Evolutionary conservation across 2,329 filamentous ascomycete genomes (phyloP).

Genomic region (Triangularia verruculosa): DNA sequence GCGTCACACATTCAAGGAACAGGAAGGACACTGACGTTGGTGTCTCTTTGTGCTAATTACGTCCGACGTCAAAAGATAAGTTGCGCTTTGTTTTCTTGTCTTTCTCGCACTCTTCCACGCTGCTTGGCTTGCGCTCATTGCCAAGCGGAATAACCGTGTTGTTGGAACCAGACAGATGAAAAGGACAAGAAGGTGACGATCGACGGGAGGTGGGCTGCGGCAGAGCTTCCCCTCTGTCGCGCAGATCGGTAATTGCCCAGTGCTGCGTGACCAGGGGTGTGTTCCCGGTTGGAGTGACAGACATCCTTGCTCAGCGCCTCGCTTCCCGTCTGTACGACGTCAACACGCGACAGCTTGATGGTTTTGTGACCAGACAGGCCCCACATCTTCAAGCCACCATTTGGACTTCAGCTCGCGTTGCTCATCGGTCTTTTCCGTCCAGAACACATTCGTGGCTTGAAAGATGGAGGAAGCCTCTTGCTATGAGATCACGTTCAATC

Average conservation of each 20-base stretch:
- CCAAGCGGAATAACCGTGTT: not conserved
- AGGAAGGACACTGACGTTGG: not conserved
- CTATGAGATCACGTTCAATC: too few relatives aligned
- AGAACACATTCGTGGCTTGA: not conserved
- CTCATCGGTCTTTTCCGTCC: not conserved
- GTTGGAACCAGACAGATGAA: not conserved
- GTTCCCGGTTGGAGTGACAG: not conserved
- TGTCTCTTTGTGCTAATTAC: not conserved
- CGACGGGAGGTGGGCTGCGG: constrained; percentile 1
- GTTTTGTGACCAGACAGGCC: not conserved
- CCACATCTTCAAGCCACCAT: constrained; percentile 3
- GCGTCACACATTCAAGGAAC: not conserved
- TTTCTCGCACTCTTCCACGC: not conserved
- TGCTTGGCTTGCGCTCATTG: constrained; percentile 3
- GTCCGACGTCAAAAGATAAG: not conserved
- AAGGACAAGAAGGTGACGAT: not conserved
- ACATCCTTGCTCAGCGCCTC: constrained; percentile 1
- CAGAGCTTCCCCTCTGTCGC: not conserved
- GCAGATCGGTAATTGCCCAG: constrained; percentile 9
- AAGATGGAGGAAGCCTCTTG: too few relatives aligned
- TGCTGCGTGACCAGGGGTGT: not conserved
- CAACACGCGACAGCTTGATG: not conserved
- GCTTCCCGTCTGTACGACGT: not conserved
- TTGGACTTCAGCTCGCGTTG: not conserved
- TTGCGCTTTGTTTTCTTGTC: not conserved